Conservation (phyloP, 345 rosid species). For the Moricandia moricandioides region DNA sequence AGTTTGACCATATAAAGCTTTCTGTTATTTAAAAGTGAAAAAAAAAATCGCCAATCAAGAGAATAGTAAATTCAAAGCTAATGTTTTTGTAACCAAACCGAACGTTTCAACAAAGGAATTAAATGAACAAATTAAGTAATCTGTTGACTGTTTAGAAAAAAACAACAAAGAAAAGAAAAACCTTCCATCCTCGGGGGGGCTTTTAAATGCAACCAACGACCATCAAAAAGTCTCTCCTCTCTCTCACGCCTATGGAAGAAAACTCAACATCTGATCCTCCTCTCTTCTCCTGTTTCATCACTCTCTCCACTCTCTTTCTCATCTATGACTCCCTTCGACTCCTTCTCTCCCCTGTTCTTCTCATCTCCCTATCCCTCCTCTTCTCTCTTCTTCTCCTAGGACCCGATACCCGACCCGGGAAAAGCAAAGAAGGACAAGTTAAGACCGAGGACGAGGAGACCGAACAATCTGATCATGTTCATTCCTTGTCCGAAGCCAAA, state of each 20-base stretch:
- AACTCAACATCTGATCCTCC: conserved; percentile 42
- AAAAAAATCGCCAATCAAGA: background rate
- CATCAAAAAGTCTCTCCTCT: conserved; percentile 14
- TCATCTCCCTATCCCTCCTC: conserved; percentile 48
- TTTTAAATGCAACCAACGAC: conserved; percentile 43
- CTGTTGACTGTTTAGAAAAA: conserved; percentile 10
- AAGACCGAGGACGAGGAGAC: too few relatives aligned
- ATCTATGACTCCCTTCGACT: conserved; percentile 41
- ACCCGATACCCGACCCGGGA: background rate
- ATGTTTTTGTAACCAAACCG: background rate
- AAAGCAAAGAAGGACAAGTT: background rate
- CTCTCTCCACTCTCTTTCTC: conserved; percentile 50
- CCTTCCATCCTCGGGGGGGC: conserved; percentile 1
- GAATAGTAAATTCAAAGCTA: background rate
- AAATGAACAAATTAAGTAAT: conserved; percentile 1
- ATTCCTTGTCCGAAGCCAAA: background rate
- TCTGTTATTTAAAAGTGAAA: too few relatives aligned
- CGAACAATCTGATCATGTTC: too few relatives aligned
- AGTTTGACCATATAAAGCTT: too few relatives aligned
- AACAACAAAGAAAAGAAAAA: background rate
- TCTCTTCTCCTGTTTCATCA: conserved; percentile 53
- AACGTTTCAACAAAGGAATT: background rate
- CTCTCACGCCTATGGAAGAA: conserved; percentile 16
- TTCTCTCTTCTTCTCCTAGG: conserved; percentile 57
- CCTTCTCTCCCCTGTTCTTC: conserved; percentile 51